Percentiles rank a stretch among this genome's conserved stretches.
Conservation (phyloP, 108 stramenopile species). For the Nitzschia inconspicua region DNA sequence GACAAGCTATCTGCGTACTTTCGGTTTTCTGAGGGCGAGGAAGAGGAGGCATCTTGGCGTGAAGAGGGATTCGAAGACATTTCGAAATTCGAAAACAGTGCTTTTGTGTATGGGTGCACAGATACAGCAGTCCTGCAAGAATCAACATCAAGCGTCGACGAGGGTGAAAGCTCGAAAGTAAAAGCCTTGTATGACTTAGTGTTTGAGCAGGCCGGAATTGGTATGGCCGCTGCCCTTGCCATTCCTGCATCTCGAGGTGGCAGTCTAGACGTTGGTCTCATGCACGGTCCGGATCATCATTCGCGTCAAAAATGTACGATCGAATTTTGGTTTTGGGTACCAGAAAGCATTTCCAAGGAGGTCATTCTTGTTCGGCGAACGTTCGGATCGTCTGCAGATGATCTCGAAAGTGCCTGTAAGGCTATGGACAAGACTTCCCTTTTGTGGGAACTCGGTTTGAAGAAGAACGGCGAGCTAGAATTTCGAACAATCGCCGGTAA, state of each 20-base stretch:
- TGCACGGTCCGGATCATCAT: constrained; percentile 52
- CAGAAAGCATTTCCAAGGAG: constrained; percentile 49
- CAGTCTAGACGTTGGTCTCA: constrained; percentile 81
- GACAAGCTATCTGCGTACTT: constrained; percentile 84
- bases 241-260: constrained; percentile 64
- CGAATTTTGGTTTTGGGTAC: constrained; percentile 83
- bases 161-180: constrained; percentile 86
- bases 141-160: constrained; percentile 82
- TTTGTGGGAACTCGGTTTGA: constrained; percentile 79
- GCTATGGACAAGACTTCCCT: constrained; percentile 49
- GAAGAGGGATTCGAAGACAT: constrained; percentile 72
- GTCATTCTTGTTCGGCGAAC: constrained; percentile 69
- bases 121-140: constrained; percentile 37
- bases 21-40: constrained; percentile 83
- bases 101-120: constrained; percentile 25
- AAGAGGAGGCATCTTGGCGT: constrained; percentile 68
- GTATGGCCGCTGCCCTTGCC: constrained; percentile 53
- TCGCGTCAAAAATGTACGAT: constrained; percentile 72
- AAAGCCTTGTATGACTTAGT: constrained; percentile 78
- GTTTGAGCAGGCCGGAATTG: constrained; percentile 53
- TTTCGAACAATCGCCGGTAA: constrained; percentile 54
- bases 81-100: constrained; percentile 59
- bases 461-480: constrained; percentile 66
- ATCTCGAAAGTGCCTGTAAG: constrained; percentile 58
- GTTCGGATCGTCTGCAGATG: constrained; percentile 39